Percentiles rank a stretch among this genome's conserved stretches.
Evolutionary conservation across 495 filamentous ascomycete genomes (phyloP).

Genomic region (Trichoderma orchidacearum): DNA sequence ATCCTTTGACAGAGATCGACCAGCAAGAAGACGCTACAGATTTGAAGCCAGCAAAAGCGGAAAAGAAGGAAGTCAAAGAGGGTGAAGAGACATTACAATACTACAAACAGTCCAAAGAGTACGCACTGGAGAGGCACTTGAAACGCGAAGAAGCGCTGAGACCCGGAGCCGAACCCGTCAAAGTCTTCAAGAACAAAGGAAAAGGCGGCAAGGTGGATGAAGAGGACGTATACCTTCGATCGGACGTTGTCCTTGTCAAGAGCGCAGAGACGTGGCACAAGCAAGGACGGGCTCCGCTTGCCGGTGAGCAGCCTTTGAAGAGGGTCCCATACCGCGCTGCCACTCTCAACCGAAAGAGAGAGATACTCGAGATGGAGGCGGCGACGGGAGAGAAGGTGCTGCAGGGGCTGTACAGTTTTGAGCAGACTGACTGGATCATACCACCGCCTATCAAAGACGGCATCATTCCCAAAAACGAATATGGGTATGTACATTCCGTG

Average conservation of each 20-base stretch:
- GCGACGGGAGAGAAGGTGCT: constrained; percentile 67
- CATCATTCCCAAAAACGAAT: constrained; percentile 84
- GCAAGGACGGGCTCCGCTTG: constrained; percentile 66
- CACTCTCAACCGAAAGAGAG: constrained; percentile 75
- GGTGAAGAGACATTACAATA: constrained; percentile 73
- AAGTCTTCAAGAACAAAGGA: constrained; percentile 53
- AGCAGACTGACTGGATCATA: constrained; percentile 92
- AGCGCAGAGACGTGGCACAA: constrained; percentile 97
- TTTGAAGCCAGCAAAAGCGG: constrained; percentile 53
- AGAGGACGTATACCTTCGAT: constrained; percentile 69
- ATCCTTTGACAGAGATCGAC: constrained; percentile 50
- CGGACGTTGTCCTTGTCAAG: constrained; percentile 72
- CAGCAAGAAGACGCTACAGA: constrained; percentile 65
- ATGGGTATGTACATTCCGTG: constrained; percentile 31
- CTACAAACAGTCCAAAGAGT: constrained; percentile 76
- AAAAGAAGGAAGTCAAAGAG: constrained; percentile 57
- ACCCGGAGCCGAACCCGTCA: constrained; percentile 54
- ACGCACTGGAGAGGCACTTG: constrained; percentile 74
- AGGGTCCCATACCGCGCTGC: constrained; percentile 81
- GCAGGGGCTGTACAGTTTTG: constrained; percentile 70
- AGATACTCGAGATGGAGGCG: constrained; percentile 70
- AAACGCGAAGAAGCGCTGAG: constrained; percentile 83
- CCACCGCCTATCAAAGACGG: constrained; percentile 73
- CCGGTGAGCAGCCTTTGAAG: constrained; percentile 66
- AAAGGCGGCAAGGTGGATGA: constrained; percentile 51